Evolutionary conservation across 1,139 yeast species (phyloP).

Genomic region (Saccharomyces hybrid): DNA sequence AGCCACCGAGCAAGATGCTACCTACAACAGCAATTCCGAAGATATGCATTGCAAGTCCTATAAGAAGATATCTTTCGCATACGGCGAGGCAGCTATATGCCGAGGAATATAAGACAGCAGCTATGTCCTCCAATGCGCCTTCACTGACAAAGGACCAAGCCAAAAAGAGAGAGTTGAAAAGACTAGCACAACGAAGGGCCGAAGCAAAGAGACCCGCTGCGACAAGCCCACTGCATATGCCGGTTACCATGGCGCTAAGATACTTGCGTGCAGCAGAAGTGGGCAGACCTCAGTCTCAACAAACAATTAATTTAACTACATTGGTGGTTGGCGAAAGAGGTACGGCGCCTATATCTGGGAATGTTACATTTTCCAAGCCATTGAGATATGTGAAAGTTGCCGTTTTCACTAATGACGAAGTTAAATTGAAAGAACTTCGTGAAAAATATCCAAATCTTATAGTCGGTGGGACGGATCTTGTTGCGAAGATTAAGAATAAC

Average conservation of each 20-base stretch:
- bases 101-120: slow-evolving; percentile 11
- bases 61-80: slow-evolving; percentile 6
- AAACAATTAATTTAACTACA: slow-evolving; percentile 61
- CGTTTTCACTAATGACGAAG: slow-evolving; percentile 58
- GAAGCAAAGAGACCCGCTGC: slow-evolving; percentile 37
- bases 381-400: slow-evolving; percentile 56
- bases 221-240: slow-evolving; percentile 59
- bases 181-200: slow-evolving; percentile 22
- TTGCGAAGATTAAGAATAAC: slow-evolving; percentile 56
- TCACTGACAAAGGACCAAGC: slow-evolving; percentile 26
- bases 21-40: background rate
- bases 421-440: slow-evolving; percentile 46
- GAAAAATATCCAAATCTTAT: slow-evolving; percentile 39
- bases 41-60: background rate
- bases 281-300: slow-evolving; percentile 63
- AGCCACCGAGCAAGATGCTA: background rate
- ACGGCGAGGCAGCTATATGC: slow-evolving; percentile 8
- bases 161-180: slow-evolving; percentile 27
- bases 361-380: slow-evolving; percentile 70
- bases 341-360: slow-evolving; percentile 65
- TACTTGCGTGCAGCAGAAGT: slow-evolving; percentile 85
- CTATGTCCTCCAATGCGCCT: slow-evolving; percentile 5
- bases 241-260: slow-evolving; percentile 62
- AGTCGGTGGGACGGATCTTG: slow-evolving; percentile 67
- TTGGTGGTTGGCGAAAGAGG: slow-evolving; percentile 74